Percentiles rank a stretch among this genome's conserved stretches.
Conservation (phyloP, 352 stramenopile species). For the Peronospora destructor region DNA sequence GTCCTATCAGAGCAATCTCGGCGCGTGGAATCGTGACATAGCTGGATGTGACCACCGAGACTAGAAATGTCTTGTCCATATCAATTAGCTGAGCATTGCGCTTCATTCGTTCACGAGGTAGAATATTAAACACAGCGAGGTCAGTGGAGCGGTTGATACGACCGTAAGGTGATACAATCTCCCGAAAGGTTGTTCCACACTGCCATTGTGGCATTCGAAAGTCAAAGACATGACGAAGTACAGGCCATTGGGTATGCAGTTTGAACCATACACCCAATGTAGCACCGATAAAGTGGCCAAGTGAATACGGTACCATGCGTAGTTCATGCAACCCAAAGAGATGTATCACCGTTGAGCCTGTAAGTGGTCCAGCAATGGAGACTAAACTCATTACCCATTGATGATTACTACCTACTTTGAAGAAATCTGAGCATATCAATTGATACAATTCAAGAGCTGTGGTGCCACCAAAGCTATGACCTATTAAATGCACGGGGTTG, state of each 20-base stretch:
- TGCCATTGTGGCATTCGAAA: conserved; percentile 60
- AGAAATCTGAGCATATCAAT: conserved; percentile 49
- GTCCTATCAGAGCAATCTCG: conserved; percentile 15
- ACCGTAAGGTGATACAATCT: conserved; percentile 32
- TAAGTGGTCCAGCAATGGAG: conserved; percentile 50
- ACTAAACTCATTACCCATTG: conserved; percentile 51
- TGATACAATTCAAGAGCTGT: conserved; percentile 72
- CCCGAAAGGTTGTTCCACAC: conserved; percentile 15
- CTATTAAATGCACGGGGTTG: conserved; percentile 55
- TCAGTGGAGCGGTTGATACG: conserved; percentile 40
- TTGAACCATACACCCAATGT: conserved; percentile 40
- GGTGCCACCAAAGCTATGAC: conserved; percentile 62
- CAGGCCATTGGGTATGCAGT: conserved; percentile 29
- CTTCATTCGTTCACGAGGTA: conserved; percentile 37
- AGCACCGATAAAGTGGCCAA: conserved; percentile 24
- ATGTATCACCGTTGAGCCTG: conserved; percentile 29
- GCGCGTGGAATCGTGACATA: conserved; percentile 20
- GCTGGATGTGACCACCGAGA: conserved; percentile 54
- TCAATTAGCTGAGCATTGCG: conserved; percentile 39
- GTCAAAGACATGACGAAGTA: conserved; percentile 38
- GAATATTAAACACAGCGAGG: conserved; percentile 44
- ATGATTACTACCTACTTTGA: conserved; percentile 43
- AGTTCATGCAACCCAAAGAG: conserved; percentile 26
- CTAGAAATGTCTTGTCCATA: conserved; percentile 51
- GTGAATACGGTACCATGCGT: conserved; percentile 21